Evolutionary conservation across 2,329 filamentous ascomycete species (phyloP).

Genomic region (Rutstroemia sp.): DNA sequence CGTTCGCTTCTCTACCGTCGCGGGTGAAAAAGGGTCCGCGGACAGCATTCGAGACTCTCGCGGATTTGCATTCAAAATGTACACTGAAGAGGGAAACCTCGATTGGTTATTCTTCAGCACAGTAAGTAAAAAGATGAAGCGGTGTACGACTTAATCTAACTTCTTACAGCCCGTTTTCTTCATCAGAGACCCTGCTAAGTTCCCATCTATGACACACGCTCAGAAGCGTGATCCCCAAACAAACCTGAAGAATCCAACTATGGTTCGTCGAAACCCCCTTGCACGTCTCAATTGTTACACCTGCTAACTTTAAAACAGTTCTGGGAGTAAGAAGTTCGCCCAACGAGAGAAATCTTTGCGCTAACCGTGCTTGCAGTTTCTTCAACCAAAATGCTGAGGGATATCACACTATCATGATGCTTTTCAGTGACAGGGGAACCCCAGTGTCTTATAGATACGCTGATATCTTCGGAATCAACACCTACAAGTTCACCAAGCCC

Average conservation of each 20-base stretch:
- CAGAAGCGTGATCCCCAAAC: slow-evolving; percentile 66
- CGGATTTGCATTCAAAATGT: slow-evolving; percentile 43
- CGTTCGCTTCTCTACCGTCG: slow-evolving; percentile 49
- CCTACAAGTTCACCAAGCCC: background rate
- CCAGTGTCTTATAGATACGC: slow-evolving; percentile 32
- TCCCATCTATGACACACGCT: slow-evolving; percentile 66
- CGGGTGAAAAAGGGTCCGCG: slow-evolving; percentile 35
- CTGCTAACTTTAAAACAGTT: background rate
- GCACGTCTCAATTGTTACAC: no score
- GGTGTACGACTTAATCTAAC: background rate
- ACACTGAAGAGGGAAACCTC: slow-evolving; percentile 58
- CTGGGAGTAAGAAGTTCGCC: slow-evolving; percentile 7
- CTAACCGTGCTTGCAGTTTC: slow-evolving; percentile 35
- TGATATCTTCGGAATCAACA: background rate
- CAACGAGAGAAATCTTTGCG: no score
- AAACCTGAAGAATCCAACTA: slow-evolving; percentile 53
- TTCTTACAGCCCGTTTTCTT: slow-evolving; percentile 56
- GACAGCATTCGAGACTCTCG: slow-evolving; percentile 39
- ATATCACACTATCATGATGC: slow-evolving; percentile 44
- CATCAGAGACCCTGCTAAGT: slow-evolving; percentile 65
- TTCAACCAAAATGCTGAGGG: slow-evolving; percentile 43
- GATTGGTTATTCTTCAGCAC: slow-evolving; percentile 68
- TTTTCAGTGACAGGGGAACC: slow-evolving; percentile 43
- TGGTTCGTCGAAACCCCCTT: no score
- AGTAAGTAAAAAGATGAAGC: slow-evolving; percentile 41